Evolutionary conservation across 441 rosid species (phyloP), one percentile per base, ranked within the genome.

Genomic region (Cnidoscolus chayamansa): DNA sequence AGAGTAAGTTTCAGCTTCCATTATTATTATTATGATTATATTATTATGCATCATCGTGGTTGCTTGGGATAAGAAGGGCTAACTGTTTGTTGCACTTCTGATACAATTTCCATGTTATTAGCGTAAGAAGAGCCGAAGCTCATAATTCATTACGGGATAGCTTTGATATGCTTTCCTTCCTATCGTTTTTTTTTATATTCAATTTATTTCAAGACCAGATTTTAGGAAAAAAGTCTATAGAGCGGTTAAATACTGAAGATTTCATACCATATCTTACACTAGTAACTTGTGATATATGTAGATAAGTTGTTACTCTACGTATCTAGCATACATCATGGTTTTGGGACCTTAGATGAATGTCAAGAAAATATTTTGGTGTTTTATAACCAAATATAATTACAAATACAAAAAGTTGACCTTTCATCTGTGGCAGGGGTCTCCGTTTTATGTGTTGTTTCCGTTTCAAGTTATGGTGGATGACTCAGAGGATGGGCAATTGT

Each of bases 401-500:
- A 7, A 2, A 53, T 51, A 1, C 32, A 32, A 2, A 53, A n/a
- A 48, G 30, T 25, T 63, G 3, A 40, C 51, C 60, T 77, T 1
- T 54, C 10, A 3, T 63, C 72, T 77, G 37, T 77, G 25, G 67
- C 81, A 94, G 98, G 87, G 94, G 83, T 78, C 86, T 87, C 57
- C 94, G 88, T 10, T 89, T 92, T 54, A 69, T 90, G 90, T 89
- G 97, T 37, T 86, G 86, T 72, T 94, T 94, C 86, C 93, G 98
- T 13, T 94, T 94, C 84, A 94, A 92, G 71, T 81, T 92, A 67
- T 92, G 98, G 98, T 94, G 98, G 98, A 94, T 92, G 98, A 94
- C 97, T n/a, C 98, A 92, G 80, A 89, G 97, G 70, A 94, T 92
- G 98, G 98, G 97, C 55, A 86, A 71, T 17, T 84, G 84, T 74